These are phyloP conservation scores for Leersia perrieri DNA, from an alignment of 176 grass and related monocot genomes.

Conservation along the genomic window DNA sequence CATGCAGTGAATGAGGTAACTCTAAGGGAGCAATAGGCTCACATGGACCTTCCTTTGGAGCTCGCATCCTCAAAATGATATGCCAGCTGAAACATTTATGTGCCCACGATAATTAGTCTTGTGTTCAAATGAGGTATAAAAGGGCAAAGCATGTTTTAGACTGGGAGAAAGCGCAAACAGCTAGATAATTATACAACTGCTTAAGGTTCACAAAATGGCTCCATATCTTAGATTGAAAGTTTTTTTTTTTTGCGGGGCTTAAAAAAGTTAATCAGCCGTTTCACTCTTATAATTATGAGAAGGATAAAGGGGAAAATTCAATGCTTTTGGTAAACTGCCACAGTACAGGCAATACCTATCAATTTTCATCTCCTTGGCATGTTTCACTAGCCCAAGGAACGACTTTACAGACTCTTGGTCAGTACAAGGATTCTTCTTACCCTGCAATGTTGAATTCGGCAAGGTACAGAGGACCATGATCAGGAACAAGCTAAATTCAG, in stretches of 20 bases:
- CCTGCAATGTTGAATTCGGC: constrained; percentile 46
- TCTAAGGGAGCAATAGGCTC: constrained; percentile 88
- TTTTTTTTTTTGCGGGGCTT: too few relatives aligned
- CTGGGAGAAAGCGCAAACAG: not conserved
- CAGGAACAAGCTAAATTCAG: not conserved
- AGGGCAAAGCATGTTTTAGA: constrained; percentile 16
- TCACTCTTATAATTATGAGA: not conserved
- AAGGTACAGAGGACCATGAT: not conserved
- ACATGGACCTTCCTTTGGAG: constrained; percentile 67
- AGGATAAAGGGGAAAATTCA: constrained; percentile 4
- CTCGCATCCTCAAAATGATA: constrained; percentile 86
- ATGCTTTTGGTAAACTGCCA: not conserved
- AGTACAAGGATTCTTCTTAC: constrained; percentile 89
- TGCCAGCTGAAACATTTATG: constrained; percentile 72
- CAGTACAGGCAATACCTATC: constrained; percentile 52
- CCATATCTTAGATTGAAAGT: not conserved
- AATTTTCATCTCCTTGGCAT: constrained; percentile 77
- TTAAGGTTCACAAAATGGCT: constrained; percentile 14
- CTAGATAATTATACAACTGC: constrained; percentile 11
- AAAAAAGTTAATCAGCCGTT: not conserved
- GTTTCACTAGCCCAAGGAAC: constrained; percentile 69
- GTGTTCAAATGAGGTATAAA: not conserved
- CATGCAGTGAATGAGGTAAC: constrained; percentile 86
- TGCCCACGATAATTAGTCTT: not conserved
- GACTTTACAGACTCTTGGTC: constrained; percentile 60